phyloP scores from a whole-genome alignment of 257 asterid genomes.

The Scutellaria baicalensis region DNA sequence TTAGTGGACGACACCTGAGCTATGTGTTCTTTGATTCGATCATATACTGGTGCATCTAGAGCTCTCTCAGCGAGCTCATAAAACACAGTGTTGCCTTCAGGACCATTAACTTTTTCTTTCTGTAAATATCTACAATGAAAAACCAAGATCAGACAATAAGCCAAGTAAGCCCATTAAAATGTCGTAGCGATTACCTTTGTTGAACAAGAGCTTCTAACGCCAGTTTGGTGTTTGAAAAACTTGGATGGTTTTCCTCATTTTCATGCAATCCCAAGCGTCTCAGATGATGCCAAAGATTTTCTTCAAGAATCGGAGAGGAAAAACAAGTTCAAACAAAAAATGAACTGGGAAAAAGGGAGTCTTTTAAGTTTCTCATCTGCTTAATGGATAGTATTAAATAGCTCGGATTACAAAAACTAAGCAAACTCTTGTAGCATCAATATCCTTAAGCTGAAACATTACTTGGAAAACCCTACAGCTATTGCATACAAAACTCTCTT shows the following conservation, averaged over 20 bases:
- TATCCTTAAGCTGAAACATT: too few species aligned
- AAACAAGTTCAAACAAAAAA: background rate
- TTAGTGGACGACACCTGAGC: constrained; percentile 39
- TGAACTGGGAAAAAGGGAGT: background rate
- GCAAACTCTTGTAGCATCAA: too few species aligned
- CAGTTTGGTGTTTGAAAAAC: constrained; percentile 48
- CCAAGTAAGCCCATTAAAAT: constrained; percentile 6
- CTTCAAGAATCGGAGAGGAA: constrained; percentile 27
- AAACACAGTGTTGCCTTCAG: constrained; percentile 55
- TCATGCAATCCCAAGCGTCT: constrained; percentile 74
- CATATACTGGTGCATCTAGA: constrained; percentile 44
- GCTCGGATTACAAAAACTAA: background rate
- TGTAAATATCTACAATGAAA: constrained; percentile 58
- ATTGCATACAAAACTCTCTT: background rate
- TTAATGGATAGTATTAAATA: background rate
- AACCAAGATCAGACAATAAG: constrained; percentile 8
- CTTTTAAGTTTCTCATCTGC: background rate
- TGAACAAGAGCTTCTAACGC: constrained; percentile 77
- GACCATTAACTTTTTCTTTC: constrained; percentile 76
- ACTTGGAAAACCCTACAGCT: background rate
- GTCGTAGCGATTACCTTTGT: constrained; percentile 51
- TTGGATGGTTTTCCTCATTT: constrained; percentile 69
- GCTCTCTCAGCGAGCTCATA: constrained; percentile 98
- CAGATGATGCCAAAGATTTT: constrained; percentile 86
- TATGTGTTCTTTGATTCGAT: constrained; percentile 51